phyloP scores from a whole-genome alignment of 1,284 basidiomycete genomes.

The Ganoderma lucidum region DNA sequence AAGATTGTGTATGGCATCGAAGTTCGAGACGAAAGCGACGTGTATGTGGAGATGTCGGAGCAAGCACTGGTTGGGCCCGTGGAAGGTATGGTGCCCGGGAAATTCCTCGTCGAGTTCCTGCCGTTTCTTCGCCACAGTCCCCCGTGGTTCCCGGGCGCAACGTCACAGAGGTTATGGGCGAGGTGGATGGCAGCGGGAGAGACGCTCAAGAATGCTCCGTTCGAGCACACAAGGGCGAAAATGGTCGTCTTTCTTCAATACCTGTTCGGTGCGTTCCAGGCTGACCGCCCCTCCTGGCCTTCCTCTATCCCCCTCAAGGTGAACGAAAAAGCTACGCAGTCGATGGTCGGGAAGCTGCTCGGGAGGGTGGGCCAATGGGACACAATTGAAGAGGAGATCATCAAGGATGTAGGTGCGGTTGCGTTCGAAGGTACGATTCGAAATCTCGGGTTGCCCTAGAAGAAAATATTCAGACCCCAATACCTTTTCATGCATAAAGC shows the following conservation, averaged over 20 bases:
- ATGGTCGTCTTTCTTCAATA: background rate
- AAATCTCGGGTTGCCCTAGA: too few species aligned
- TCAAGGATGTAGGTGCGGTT: slow-evolving; percentile 15
- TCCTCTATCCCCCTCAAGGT: background rate
- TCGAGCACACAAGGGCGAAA: background rate
- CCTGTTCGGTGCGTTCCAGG: background rate
- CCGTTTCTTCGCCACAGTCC: slow-evolving; percentile 26
- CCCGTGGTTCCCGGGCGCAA: slow-evolving; percentile 23
- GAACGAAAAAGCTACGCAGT: background rate
- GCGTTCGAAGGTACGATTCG: slow-evolving; percentile 20
- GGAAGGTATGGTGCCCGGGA: slow-evolving; percentile 4
- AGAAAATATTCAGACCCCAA: slow-evolving; percentile 8
- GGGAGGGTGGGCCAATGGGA: background rate
- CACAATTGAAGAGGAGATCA: background rate
- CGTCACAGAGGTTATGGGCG: slow-evolving; percentile 14
- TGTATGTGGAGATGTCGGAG: slow-evolving; percentile 20
- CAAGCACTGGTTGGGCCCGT: slow-evolving; percentile 13
- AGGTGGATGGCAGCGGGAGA: slow-evolving; percentile 14
- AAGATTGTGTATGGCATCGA: slow-evolving; percentile 28
- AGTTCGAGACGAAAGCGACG: slow-evolving; percentile 19
- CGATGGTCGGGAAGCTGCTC: background rate
- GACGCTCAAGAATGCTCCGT: slow-evolving; percentile 6
- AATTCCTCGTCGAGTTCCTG: slow-evolving; percentile 23
- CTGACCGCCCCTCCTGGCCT: too few species aligned
- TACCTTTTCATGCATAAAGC: background rate